Evolutionary conservation across 2,329 filamentous ascomycete genomes (phyloP), one percentile per base, ranked within the genome.

Genomic region (Fusarium sp.): DNA sequence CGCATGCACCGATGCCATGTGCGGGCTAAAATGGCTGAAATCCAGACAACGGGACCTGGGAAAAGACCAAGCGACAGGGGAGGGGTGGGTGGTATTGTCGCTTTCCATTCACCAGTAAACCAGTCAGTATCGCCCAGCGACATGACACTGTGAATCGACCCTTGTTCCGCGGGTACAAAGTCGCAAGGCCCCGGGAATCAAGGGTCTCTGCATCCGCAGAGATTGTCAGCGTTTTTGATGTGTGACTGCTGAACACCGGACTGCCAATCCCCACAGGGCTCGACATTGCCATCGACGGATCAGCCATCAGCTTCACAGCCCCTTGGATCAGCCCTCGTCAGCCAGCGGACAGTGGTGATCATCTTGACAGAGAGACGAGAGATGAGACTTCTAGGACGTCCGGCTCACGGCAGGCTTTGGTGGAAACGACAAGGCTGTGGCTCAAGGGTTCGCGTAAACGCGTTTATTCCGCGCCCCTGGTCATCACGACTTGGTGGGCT

Each of bases 221-320:
- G 56, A 40, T 58, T 58, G 33, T 27, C 56, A 42, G 36, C 22
- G 33, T 46, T 20, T 62, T 31, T 38, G 40, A n/a, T 35, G n/a
- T 35, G 51, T 22, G 20, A 38, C 36, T 36, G 5, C 24, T 49
- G 29, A 33, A 33, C 42, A 36, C 29, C 20, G 16, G 55, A n/a
- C 36, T 40, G 35, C 55, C 55, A 29, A 36, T 35, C 38, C 38
- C 33, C 66, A 20, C 62, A 44, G 29, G 29, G 31, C 31, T 31
- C 36, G 36, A 66, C 27, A 72, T 66, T 68, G 29, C 58, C 58
- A 67, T 67, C 44, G 53, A 55, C 58, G 46, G 61, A 66, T 53
- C 57, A 58, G 27, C 64, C 38, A 31, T 46, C 60, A 53, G n/a
- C 40, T 62, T 33, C 42, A 22, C 60, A 27, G 27, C 31, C 51